Evolutionary conservation across 371 early-diverging fungal genomes (phyloP).

Genomic region (Coemansia sp.): DNA sequence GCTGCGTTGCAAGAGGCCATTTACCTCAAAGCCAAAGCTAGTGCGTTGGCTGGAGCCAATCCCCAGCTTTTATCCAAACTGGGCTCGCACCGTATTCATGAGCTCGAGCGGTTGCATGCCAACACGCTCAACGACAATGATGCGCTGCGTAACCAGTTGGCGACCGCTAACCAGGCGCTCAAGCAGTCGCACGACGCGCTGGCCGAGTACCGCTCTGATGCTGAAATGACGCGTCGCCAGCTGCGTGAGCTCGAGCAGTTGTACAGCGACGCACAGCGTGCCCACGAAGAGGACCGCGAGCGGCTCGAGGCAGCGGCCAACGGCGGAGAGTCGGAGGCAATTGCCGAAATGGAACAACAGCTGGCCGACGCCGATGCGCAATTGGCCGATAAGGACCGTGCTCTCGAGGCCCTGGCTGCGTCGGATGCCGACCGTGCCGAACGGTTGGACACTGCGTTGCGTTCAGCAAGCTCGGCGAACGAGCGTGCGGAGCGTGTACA

Average conservation of each 20-base stretch:
- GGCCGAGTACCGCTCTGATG: constrained; percentile 33
- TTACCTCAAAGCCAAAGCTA: constrained; percentile 51
- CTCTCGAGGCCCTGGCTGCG: constrained; percentile 16
- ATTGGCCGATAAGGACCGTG: neutral
- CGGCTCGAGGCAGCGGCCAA: neutral
- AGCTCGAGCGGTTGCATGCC: constrained; percentile 50
- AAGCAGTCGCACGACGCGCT: constrained; percentile 48
- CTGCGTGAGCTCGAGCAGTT: constrained; percentile 39
- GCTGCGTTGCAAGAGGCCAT: constrained; percentile 53
- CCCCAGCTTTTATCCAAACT: constrained; percentile 37
- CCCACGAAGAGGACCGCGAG: constrained; percentile 5
- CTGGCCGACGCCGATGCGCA: neutral
- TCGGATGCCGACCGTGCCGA: constrained; percentile 21
- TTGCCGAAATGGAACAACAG: constrained; percentile 17
- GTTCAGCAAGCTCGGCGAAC: constrained; percentile 29
- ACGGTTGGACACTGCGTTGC: constrained; percentile 33
- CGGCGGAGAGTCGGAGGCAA: neutral
- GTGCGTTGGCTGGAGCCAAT: constrained; percentile 34
- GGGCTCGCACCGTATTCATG: constrained; percentile 40
- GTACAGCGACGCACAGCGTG: constrained; percentile 18
- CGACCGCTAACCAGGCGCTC: constrained; percentile 42
- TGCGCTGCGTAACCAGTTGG: constrained; percentile 50
- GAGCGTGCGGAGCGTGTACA: constrained; percentile 46
- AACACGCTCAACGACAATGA: constrained; percentile 54
- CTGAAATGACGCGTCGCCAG: constrained; percentile 41